Percentiles rank a stretch among this genome's conserved stretches.
Conservation (phyloP, 306 rosid species). For the Mimosa bimucronata region DNA sequence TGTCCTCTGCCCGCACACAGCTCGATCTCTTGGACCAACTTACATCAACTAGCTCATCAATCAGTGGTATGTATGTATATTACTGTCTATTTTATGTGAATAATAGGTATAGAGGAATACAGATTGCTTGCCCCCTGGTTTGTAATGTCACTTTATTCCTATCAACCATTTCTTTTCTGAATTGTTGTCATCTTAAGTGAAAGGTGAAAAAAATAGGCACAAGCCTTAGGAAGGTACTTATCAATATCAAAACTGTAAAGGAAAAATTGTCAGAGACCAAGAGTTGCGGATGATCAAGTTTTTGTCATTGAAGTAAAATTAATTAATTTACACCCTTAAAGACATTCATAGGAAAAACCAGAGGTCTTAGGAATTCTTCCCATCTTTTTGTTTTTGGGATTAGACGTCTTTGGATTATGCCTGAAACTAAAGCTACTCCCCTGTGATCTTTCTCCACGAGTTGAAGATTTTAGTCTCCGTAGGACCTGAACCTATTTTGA, state of each 20-base stretch:
- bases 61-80: slow-evolving; percentile 54
- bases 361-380: no score
- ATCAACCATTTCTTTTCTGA: slow-evolving; percentile 7
- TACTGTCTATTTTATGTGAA: slow-evolving; percentile 3
- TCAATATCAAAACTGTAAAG: not conserved
- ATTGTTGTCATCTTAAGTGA: slow-evolving; percentile 22
- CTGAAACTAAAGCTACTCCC: not conserved
- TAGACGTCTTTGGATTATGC: not conserved
- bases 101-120: not conserved
- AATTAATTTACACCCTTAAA: not conserved
- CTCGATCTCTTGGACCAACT: slow-evolving; percentile 93
- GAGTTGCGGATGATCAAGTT: not conserved
- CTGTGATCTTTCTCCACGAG: not conserved
- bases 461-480: not conserved
- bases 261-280: not conserved
- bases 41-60: slow-evolving; percentile 66
- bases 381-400: not conserved
- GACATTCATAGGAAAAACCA: not conserved
- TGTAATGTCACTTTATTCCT: slow-evolving; percentile 15
- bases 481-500: not conserved
- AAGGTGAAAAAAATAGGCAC: not conserved
- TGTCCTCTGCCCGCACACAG: slow-evolving; percentile 77
- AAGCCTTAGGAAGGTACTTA: slow-evolving; percentile 1
- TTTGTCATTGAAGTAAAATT: slow-evolving; percentile 8
- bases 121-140: slow-evolving; percentile 12